Conservation (phyloP, 129 eudicot species). For the Artemisia tridentata region DNA sequence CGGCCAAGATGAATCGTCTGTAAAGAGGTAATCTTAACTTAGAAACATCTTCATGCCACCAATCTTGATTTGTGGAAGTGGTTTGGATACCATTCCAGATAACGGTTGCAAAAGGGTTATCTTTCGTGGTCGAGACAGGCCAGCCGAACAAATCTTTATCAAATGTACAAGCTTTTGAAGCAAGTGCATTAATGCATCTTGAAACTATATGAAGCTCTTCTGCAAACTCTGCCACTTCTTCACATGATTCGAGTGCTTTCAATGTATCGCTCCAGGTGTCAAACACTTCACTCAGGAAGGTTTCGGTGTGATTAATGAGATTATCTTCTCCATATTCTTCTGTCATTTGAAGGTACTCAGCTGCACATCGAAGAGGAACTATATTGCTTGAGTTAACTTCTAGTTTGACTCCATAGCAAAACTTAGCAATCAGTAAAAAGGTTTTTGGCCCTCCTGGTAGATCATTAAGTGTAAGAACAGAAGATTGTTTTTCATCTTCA, state of each 20-base stretch:
- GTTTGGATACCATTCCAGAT: slow-evolving; percentile 64
- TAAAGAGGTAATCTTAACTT: slow-evolving; percentile 49
- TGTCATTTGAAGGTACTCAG: slow-evolving; percentile 73
- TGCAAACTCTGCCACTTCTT: slow-evolving; percentile 43
- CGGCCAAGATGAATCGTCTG: slow-evolving; percentile 50
- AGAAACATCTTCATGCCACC: slow-evolving; percentile 84
- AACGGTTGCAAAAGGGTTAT: slow-evolving; percentile 34
- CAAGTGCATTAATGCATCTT: slow-evolving; percentile 62
- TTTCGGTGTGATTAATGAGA: slow-evolving; percentile 51
- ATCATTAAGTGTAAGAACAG: slow-evolving; percentile 47
- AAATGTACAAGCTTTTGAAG: slow-evolving; percentile 47
- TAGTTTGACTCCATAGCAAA: slow-evolving; percentile 60
- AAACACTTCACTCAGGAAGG: slow-evolving; percentile 44
- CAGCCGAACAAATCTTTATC: slow-evolving; percentile 52
- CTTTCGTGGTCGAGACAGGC: slow-evolving; percentile 38
- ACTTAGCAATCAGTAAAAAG: slow-evolving; percentile 62
- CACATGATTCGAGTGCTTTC: slow-evolving; percentile 61
- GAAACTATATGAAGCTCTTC: slow-evolving; percentile 56
- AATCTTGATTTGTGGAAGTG: slow-evolving; percentile 43
- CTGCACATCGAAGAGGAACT: slow-evolving; percentile 61
- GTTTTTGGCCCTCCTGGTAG: slow-evolving; percentile 66
- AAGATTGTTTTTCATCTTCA: slow-evolving; percentile 31
- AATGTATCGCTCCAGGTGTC: slow-evolving; percentile 57
- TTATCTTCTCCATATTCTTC: slow-evolving; percentile 67
- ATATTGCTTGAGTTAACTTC: slow-evolving; percentile 56